Percentiles rank a stretch among this genome's conserved stretches.
phyloP scores from a whole-genome alignment of 768 basidiomycete species.

The Pleurotus cornucopiae region DNA sequence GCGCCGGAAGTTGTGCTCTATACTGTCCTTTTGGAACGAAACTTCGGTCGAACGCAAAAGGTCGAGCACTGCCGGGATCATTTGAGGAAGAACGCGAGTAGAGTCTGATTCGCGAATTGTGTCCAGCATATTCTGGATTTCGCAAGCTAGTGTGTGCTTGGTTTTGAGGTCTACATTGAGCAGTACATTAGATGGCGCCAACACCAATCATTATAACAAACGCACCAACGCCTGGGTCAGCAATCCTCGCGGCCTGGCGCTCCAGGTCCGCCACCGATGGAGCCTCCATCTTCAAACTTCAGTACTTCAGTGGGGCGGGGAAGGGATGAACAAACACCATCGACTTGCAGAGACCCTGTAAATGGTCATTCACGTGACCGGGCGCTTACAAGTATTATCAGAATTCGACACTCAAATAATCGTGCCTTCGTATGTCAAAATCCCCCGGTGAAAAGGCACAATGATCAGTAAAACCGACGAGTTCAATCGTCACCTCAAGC shows the following conservation, averaged over 20 bases:
- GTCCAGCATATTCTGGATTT: slow-evolving; percentile 80
- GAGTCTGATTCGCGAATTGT: slow-evolving; percentile 74
- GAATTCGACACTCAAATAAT: too few species aligned
- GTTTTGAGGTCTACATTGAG: slow-evolving; percentile 56
- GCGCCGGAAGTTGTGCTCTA: slow-evolving; percentile 81
- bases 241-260: slow-evolving; percentile 65
- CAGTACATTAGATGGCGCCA: slow-evolving; percentile 5
- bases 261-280: slow-evolving; percentile 54
- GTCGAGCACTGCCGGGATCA: slow-evolving; percentile 71
- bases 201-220: not conserved
- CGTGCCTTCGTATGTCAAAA: too few species aligned
- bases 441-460: not conserved
- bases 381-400: not conserved
- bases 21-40: slow-evolving; percentile 59
- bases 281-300: not conserved
- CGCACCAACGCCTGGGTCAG: slow-evolving; percentile 70
- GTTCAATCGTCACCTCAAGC: too few species aligned
- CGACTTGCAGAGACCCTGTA: not conserved
- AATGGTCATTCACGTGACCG: not conserved
- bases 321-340: not conserved
- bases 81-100: slow-evolving; percentile 61
- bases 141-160: slow-evolving; percentile 66
- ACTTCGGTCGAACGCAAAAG: slow-evolving; percentile 67
- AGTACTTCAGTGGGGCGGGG: not conserved
- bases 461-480: too few species aligned